Evolutionary conservation across 176 grass and related monocot genomes (phyloP).

Genomic region (Melocanna baccifera): DNA sequence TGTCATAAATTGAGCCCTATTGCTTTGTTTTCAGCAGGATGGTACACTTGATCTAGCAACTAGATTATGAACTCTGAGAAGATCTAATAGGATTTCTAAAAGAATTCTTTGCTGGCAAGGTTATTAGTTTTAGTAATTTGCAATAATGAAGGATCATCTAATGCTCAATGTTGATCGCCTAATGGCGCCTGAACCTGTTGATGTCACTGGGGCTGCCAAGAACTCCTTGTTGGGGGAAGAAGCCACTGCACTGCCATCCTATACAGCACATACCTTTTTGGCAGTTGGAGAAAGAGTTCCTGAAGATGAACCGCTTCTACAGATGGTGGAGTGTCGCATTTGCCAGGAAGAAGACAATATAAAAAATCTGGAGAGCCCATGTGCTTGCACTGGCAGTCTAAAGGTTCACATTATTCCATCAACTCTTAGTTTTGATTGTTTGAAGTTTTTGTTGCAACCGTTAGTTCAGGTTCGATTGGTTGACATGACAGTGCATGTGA

Average conservation of each 20-base stretch:
- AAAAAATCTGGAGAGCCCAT: slow-evolving; percentile 79
- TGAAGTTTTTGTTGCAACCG: slow-evolving; percentile 13
- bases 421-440: background rate
- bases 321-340: slow-evolving; percentile 77
- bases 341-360: slow-evolving; percentile 81
- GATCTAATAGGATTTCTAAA: slow-evolving; percentile 31
- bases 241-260: background rate
- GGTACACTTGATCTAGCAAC: slow-evolving; percentile 20
- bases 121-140: slow-evolving; percentile 31
- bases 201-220: slow-evolving; percentile 28
- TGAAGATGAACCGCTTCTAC: slow-evolving; percentile 77
- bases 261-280: slow-evolving; percentile 25
- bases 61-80: slow-evolving; percentile 31
- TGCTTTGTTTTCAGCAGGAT: slow-evolving; percentile 30
- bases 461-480: background rate
- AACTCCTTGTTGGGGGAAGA: slow-evolving; percentile 32
- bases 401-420: slow-evolving; percentile 51
- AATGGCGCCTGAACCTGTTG: slow-evolving; percentile 28
- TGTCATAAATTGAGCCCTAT: background rate
- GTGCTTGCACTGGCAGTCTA: slow-evolving; percentile 74
- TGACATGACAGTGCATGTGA: background rate
- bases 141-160: slow-evolving; percentile 52
- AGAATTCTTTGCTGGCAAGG: slow-evolving; percentile 27
- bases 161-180: slow-evolving; percentile 53
- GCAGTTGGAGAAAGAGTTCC: slow-evolving; percentile 31